phyloP scores from a whole-genome alignment of 768 basidiomycete species.

The Amanita pseudoporphyria region DNA sequence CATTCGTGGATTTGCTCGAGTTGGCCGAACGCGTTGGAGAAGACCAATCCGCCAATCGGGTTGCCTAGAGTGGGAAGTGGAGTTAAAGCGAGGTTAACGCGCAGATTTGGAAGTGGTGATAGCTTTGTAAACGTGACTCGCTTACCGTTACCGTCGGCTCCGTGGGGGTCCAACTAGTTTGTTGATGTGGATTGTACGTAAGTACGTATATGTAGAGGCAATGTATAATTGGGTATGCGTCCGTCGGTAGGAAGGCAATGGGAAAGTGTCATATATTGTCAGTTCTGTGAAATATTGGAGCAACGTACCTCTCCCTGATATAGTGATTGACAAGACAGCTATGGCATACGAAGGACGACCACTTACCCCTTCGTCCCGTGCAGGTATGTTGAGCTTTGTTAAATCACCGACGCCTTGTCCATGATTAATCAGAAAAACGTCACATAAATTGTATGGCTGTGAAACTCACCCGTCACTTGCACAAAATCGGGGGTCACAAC shows the following conservation, averaged over 20 bases:
- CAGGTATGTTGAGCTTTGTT: conserved; percentile 54
- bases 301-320: conserved; percentile 4
- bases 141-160: conserved; percentile 44
- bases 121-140: background rate
- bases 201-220: too few relatives aligned
- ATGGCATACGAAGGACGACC: background rate
- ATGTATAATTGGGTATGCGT: too few relatives aligned
- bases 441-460: too few relatives aligned
- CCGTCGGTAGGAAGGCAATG: too few relatives aligned
- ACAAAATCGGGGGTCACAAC: conserved; percentile 68
- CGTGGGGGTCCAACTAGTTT: conserved; percentile 56
- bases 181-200: too few relatives aligned
- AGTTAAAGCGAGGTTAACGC: background rate
- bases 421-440: too few relatives aligned
- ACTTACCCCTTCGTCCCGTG: conserved; percentile 45
- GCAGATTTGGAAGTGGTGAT: background rate
- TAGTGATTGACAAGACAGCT: background rate
- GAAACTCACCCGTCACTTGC: conserved; percentile 48
- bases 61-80: conserved; percentile 28
- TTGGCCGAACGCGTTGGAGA: conserved; percentile 57
- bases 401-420: conserved; percentile 49
- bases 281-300: background rate
- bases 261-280: too few relatives aligned
- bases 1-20: conserved; percentile 59
- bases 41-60: conserved; percentile 62